A percentile compares a stretch with the other conserved stretches of the same genome.
Evolutionary conservation across 306 rosid species (phyloP).

Genomic region (Sechiopsis laciniata): DNA sequence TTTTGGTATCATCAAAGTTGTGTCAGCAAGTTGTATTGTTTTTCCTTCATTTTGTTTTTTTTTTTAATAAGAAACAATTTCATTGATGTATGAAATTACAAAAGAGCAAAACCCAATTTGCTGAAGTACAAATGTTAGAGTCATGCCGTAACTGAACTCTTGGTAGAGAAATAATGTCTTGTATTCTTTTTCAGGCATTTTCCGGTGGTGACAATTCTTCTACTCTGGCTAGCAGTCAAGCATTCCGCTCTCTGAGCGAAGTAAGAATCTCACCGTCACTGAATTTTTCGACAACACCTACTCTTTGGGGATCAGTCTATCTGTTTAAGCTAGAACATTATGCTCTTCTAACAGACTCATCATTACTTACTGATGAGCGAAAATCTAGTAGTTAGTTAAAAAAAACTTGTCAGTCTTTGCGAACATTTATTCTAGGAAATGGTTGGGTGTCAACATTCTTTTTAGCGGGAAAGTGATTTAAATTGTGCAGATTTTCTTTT

Average conservation of each 20-base stretch:
- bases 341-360: neutral
- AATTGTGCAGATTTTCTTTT: neutral
- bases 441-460: neutral
- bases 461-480: neutral
- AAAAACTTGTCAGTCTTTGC: neutral
- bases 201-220: constrained; percentile 63
- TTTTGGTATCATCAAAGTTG: constrained; percentile 1
- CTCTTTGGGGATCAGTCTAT: neutral
- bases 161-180: constrained; percentile 13
- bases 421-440: neutral
- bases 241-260: constrained; percentile 68
- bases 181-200: constrained; percentile 51
- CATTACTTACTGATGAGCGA: neutral
- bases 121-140: constrained; percentile 3
- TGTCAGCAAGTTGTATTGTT: neutral
- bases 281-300: constrained; percentile 17
- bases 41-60: neutral
- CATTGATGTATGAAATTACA: too few species aligned
- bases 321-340: neutral
- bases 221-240: constrained; percentile 51
- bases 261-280: constrained; percentile 25
- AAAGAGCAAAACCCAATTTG: too few species aligned
- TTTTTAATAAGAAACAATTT: too few species aligned
- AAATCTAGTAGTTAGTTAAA: neutral
- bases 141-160: neutral